phyloP scores from a whole-genome alignment of 495 filamentous ascomycete species.

The Aspergillus cavernicola region DNA sequence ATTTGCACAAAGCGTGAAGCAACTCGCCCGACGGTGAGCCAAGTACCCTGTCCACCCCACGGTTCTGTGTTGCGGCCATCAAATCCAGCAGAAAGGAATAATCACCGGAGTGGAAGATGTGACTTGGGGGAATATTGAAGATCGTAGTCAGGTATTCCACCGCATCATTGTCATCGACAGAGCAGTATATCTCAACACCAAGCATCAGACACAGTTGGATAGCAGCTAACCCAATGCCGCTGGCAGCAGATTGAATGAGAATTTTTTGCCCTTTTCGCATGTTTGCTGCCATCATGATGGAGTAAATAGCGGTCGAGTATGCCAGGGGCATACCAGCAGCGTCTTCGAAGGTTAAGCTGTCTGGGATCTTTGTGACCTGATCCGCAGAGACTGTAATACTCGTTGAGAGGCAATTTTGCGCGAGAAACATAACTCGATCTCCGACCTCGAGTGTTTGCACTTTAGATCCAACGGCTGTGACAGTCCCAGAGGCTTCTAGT shows the following conservation, averaged over 20 bases:
- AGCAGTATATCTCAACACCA: conserved; percentile 37
- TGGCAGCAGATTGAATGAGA: conserved; percentile 42
- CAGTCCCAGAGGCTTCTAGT: not conserved
- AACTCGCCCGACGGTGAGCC: conserved; percentile 48
- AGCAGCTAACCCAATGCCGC: conserved; percentile 41
- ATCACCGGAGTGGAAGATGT: conserved; percentile 50
- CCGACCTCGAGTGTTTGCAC: not conserved
- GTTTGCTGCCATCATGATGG: conserved; percentile 30
- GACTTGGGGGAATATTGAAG: conserved; percentile 33
- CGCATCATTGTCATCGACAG: conserved; percentile 43
- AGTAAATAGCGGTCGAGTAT: conserved; percentile 37
- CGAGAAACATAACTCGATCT: not conserved
- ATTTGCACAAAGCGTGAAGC: conserved; percentile 47
- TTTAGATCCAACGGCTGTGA: not conserved
- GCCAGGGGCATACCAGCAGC: conserved; percentile 43
- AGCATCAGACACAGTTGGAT: conserved; percentile 31
- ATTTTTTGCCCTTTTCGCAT: conserved; percentile 30
- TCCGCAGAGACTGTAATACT: not conserved
- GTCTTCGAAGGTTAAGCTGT: conserved; percentile 32
- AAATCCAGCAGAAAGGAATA: conserved; percentile 43
- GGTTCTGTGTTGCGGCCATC: conserved; percentile 39
- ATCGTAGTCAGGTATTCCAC: conserved; percentile 27
- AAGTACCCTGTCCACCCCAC: conserved; percentile 49
- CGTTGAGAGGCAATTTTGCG: not conserved
- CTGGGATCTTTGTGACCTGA: not conserved